Evolutionary conservation across 2,329 filamentous ascomycete genomes (phyloP).

Genomic region (Claviceps africana): DNA sequence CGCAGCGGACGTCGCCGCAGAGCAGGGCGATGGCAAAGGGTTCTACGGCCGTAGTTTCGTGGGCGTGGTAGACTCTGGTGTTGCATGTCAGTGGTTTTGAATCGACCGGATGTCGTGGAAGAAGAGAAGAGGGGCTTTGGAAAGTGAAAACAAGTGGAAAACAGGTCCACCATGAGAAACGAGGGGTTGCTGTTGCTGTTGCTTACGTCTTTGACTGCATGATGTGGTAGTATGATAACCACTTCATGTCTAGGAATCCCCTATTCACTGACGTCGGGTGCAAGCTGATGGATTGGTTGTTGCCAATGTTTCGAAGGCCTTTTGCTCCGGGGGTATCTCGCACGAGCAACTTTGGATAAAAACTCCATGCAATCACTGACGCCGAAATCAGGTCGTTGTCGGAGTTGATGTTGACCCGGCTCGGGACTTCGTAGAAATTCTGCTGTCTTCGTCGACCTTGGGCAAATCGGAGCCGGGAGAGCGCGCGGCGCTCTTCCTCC

Average conservation of each 20-base stretch:
- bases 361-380: slow-evolving; percentile 81
- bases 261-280: slow-evolving; percentile 87
- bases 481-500: slow-evolving; percentile 51
- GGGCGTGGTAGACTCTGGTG: slow-evolving; percentile 66
- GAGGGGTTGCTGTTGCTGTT: too few relatives aligned
- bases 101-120: too few relatives aligned
- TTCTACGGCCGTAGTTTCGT: slow-evolving; percentile 71
- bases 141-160: not conserved
- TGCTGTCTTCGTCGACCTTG: slow-evolving; percentile 42
- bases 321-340: slow-evolving; percentile 57
- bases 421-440: slow-evolving; percentile 70
- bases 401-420: slow-evolving; percentile 60
- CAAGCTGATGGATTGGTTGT: slow-evolving; percentile 79
- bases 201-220: slow-evolving; percentile 72
- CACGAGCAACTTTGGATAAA: slow-evolving; percentile 85
- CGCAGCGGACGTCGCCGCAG: slow-evolving; percentile 79
- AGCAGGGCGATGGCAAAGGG: slow-evolving; percentile 72
- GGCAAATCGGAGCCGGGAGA: slow-evolving; percentile 56
- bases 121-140: too few relatives aligned
- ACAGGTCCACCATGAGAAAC: not conserved
- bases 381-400: slow-evolving; percentile 66
- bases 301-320: slow-evolving; percentile 80
- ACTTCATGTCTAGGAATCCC: slow-evolving; percentile 50
- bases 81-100: slow-evolving; percentile 5
- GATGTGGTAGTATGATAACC: slow-evolving; percentile 91